Evolutionary conservation across 805 yeast species (phyloP).

Genomic region (Barnettozyma sucrosica): DNA sequence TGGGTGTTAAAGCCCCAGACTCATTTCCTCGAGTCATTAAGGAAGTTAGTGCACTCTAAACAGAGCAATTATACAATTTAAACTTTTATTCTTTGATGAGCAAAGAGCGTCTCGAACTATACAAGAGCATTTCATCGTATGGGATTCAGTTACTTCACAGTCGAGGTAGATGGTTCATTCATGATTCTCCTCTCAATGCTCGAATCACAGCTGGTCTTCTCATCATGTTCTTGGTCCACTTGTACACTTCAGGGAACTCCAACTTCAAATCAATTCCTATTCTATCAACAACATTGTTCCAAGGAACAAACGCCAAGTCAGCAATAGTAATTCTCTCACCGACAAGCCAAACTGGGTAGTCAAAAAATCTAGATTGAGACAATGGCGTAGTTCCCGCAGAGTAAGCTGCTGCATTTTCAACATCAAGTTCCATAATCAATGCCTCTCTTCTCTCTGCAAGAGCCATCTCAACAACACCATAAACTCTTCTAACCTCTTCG

Average conservation of each 20-base stretch:
- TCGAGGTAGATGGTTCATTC: too few species aligned
- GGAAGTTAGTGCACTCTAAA: too few species aligned
- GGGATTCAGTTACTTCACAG: too few species aligned
- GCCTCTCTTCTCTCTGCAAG: slow-evolving; percentile 90
- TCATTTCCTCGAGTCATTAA: too few species aligned
- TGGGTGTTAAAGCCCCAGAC: too few species aligned
- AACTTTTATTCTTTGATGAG: neutral
- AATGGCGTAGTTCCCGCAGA: slow-evolving; percentile 85
- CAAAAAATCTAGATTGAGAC: slow-evolving; percentile 79
- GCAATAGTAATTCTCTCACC: slow-evolving; percentile 83
- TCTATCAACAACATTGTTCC: slow-evolving; percentile 94
- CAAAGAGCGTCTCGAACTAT: neutral
- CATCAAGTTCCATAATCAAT: slow-evolving; percentile 80
- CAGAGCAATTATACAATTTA: too few species aligned
- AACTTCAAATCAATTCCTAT: slow-evolving; percentile 82
- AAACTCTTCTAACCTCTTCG: slow-evolving; percentile 88
- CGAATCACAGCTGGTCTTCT: slow-evolving; percentile 86
- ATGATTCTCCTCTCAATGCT: slow-evolving; percentile 69
- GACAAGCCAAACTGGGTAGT: slow-evolving; percentile 92
- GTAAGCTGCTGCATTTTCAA: slow-evolving; percentile 82
- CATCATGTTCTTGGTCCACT: slow-evolving; percentile 96
- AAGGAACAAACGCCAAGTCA: slow-evolving; percentile 88
- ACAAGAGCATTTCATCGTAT: neutral
- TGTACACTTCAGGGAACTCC: slow-evolving; percentile 92
- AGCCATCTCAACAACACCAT: slow-evolving; percentile 93